phyloP scores from a whole-genome alignment of 805 yeast species.

The Wickerhamiella galacta region DNA sequence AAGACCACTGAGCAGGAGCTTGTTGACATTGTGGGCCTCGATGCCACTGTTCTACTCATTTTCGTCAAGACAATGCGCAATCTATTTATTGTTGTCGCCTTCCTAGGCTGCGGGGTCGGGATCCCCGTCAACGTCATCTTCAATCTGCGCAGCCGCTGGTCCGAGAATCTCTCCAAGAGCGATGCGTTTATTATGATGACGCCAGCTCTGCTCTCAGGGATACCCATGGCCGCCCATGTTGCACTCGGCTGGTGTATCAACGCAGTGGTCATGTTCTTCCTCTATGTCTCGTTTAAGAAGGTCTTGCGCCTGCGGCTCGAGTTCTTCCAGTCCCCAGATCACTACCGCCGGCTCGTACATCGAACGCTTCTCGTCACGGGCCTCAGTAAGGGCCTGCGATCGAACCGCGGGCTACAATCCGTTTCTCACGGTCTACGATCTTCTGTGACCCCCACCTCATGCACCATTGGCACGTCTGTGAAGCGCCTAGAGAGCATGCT shows the following conservation, averaged over 20 bases:
- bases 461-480: conserved; percentile 18
- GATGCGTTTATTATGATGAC: conserved; percentile 24
- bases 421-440: conserved; percentile 2
- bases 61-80: conserved; percentile 20
- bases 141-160: conserved; percentile 16
- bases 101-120: conserved; percentile 20
- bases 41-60: conserved; percentile 21
- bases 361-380: conserved; percentile 22
- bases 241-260: conserved; percentile 21
- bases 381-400: conserved; percentile 15
- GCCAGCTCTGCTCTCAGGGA: conserved; percentile 20
- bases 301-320: conserved; percentile 15
- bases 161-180: conserved; percentile 13
- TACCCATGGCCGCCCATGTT: conserved; percentile 21
- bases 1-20: conserved; percentile 14
- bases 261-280: conserved; percentile 14
- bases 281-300: conserved; percentile 17
- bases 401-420: conserved; percentile 15
- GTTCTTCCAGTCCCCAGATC: conserved; percentile 12
- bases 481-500: conserved; percentile 16
- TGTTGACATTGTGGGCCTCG: conserved; percentile 20
- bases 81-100: conserved; percentile 18
- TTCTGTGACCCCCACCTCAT: conserved; percentile 3
- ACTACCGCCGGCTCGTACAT: conserved; percentile 14
- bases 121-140: conserved; percentile 24